Evolutionary conservation across 1,284 basidiomycete genomes (phyloP), one percentile per base, ranked within the genome.

Genomic region (Papiliotrema flavescens): DNA sequence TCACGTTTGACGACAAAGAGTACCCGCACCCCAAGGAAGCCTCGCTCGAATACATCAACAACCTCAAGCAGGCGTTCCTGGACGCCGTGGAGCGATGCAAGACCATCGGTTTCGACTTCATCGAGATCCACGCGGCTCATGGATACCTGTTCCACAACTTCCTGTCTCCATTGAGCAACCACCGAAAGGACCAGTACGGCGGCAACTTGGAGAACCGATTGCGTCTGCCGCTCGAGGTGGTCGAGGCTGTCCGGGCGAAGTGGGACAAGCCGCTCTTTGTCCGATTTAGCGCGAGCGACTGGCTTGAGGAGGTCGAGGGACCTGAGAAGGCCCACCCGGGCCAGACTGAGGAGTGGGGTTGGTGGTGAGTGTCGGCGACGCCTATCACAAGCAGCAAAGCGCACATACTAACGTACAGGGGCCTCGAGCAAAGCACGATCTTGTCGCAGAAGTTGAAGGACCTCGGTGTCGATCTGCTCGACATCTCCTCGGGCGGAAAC

Each of bases 81-180:
- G 80, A 81, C 17, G 84, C 89, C 2, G 79, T 84, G 2, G 79
- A 83, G 49, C 81, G 65, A 22, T 81, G 79, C 71, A 81, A 85
- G 66, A 70, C 78, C 62, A 78, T 80, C 40, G 88, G 87, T 26
- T 89, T 84, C 69, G 89, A 94, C 74, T 89, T 88, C 63, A 85
- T 94, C 56, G 89, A 94, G 66, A 71, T 90, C 20, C 88, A 90
- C 71, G 82, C 79, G 51, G 84, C 86, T 1, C 87, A 90, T 66
- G 74, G 85, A 20, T 87, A 87, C 71, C 79, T 86, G 23, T 26
- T 84, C 6, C 82, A 84, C 69, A 70, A 75, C 35, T 90, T 89
- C 73, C 65, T 84, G 17, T 87, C 85, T 7, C 88, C 88, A 0
- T 65, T 88, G 28, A 85, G 85, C 39, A 90, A 90, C 77, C 70